phyloP scores from a whole-genome alignment of 805 yeast genomes.

The Wickerhamomyces chaumierensis region DNA sequence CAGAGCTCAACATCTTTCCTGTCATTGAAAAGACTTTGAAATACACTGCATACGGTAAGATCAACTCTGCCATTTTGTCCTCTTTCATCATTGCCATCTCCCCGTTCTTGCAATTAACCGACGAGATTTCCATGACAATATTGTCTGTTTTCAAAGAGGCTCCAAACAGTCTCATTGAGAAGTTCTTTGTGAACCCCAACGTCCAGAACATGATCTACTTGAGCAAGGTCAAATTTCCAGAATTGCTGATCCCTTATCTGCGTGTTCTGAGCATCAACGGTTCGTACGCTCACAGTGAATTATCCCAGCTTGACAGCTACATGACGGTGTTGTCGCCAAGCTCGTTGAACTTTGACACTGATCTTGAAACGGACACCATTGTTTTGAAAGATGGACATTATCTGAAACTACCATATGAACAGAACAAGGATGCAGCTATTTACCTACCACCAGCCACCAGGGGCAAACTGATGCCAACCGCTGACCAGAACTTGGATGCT shows the following conservation, averaged over 20 bases:
- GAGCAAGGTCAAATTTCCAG: constrained; percentile 68
- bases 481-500: constrained; percentile 23
- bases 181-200: constrained; percentile 22
- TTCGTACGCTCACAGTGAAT: constrained; percentile 53
- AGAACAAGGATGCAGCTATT: constrained; percentile 30
- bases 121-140: constrained; percentile 21
- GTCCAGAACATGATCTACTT: constrained; percentile 26
- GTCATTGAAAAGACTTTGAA: constrained; percentile 30
- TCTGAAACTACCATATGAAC: constrained; percentile 47
- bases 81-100: constrained; percentile 24
- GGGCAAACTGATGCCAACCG: constrained; percentile 57
- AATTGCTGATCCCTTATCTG: constrained; percentile 46
- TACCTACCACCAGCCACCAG: constrained; percentile 45
- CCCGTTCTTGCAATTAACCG: constrained; percentile 37
- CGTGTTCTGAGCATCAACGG: constrained; percentile 52
- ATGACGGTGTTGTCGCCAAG: constrained; percentile 36
- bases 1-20: constrained; percentile 32
- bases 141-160: constrained; percentile 19
- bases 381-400: constrained; percentile 35
- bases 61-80: constrained; percentile 34
- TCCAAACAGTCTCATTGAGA: constrained; percentile 27
- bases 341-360: constrained; percentile 28
- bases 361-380: constrained; percentile 40
- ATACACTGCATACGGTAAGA: constrained; percentile 34
- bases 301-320: constrained; percentile 48